A percentile compares a stretch with the other conserved stretches of the same genome.
Conservation (phyloP, 805 yeast species). For the Lipomyces kockii region DNA sequence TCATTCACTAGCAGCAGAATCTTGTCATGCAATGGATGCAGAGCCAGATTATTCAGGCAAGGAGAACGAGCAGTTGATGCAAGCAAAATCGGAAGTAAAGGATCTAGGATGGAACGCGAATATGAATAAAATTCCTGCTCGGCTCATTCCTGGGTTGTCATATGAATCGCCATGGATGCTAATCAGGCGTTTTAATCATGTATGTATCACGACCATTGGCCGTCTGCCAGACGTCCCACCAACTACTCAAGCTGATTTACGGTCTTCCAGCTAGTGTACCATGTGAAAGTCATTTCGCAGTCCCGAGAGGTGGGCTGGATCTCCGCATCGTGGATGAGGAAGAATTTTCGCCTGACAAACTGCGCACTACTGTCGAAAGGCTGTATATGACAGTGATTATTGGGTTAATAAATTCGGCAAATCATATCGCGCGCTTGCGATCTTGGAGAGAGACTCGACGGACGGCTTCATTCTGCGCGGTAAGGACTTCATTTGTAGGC, state of each 20-base stretch:
- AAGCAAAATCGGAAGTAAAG: no score
- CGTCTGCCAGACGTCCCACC: no score
- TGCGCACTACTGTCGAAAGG: slow-evolving; percentile 20
- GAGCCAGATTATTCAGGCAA: no score
- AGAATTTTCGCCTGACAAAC: slow-evolving; percentile 24
- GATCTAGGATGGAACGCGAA: slow-evolving; percentile 8
- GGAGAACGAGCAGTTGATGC: no score
- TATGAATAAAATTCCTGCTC: not conserved
- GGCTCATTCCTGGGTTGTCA: not conserved
- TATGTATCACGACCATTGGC: no score
- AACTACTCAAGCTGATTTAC: no score
- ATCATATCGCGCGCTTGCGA: slow-evolving; percentile 22
- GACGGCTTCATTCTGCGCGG: slow-evolving; percentile 13
- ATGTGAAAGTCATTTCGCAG: slow-evolving; percentile 3
- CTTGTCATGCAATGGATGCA: no score
- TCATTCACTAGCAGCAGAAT: no score
- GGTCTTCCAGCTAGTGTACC: slow-evolving; percentile 22
- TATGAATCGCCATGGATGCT: slow-evolving; percentile 18
- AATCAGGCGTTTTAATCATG: slow-evolving; percentile 20
- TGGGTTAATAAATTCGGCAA: slow-evolving; percentile 2
- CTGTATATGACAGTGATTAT: slow-evolving; percentile 21
- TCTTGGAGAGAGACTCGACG: slow-evolving; percentile 29
- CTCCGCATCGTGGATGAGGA: slow-evolving; percentile 18
- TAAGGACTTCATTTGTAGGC: not conserved
- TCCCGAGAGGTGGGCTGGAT: slow-evolving; percentile 18